Evolutionary conservation across 352 stramenopile genomes (phyloP), one percentile per base, ranked within the genome.

Genomic region (Halophytophthora batemanensis): DNA sequence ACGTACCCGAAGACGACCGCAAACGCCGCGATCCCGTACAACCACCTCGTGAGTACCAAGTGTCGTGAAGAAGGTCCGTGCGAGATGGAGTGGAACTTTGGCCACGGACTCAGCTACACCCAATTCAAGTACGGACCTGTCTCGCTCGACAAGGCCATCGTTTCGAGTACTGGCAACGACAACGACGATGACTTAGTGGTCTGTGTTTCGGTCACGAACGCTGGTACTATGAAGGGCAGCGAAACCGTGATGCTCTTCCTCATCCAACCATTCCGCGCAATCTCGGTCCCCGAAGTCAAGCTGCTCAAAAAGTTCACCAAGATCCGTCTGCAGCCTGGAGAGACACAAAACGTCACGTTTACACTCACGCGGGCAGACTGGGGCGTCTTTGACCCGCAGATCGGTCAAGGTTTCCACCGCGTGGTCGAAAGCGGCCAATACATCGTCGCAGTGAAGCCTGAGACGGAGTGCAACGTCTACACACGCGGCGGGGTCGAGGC

Each of bases 241-340:
- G 82, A 95, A 48, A 86, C 71, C 0, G 71, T 92, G 33, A 77
- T 95, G 54, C 37, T 95, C 23, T 89, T 96, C 25, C 71, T 95
- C 43, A 83, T 75, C 7, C 80, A 87, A 43, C 72, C 74, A 21
- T 80, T 69, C 39, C 81, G 77, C 19, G 11, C 46, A 22, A 79
- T 85, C 21, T 76, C 78, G 1, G 72, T 90, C 15, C 81, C 84
- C 1, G 83, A 93, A 52, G 72, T 69, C 38, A 95, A 92, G 53
- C 72, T 85, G 37, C 68, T 96, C 7, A 87, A 88, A 50, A 82
- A 80, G 43, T 95, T 94, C 48, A 61, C 56, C 22, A 95, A 95
- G 61, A 71, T 96, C 40, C 42, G 72, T 3, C 48, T 94, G 25
- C 23, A 66, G 33, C 62, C 80, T 4, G 69, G 74, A 31, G 56